A percentile compares a stretch with the other conserved stretches of the same genome.
These are phyloP conservation scores for Juglanconis sp. DNA, from an alignment of 2,329 filamentous ascomycete species.

Conservation along the genomic window DNA sequence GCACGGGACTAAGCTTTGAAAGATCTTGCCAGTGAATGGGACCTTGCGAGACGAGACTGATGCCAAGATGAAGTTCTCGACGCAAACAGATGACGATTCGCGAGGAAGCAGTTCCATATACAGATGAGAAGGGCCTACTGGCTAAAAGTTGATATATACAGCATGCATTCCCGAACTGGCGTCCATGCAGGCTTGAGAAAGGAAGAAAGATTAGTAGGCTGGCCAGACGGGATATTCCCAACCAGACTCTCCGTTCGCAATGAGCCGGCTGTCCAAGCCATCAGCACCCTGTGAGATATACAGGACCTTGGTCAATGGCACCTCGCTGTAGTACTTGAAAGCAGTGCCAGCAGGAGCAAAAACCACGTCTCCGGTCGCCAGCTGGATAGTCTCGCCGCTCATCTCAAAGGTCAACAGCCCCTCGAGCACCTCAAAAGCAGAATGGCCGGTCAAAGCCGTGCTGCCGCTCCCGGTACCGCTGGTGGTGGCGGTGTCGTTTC, in stretches of 20 bases:
- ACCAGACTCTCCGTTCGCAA: slow-evolving; percentile 3
- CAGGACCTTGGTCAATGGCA: slow-evolving; percentile 20
- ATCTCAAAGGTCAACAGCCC: slow-evolving; percentile 18
- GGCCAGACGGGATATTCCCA: slow-evolving; percentile 12
- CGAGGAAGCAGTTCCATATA: no score
- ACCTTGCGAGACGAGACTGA: no score
- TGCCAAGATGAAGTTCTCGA: no score
- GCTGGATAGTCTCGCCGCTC: slow-evolving; percentile 11
- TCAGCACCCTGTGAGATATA: slow-evolving; percentile 18
- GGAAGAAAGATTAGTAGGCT: background rate
- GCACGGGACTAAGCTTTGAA: slow-evolving; percentile 26
- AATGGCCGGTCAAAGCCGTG: slow-evolving; percentile 3
- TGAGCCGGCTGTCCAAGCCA: slow-evolving; percentile 18
- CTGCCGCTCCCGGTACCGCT: background rate
- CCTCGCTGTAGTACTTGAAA: slow-evolving; percentile 16
- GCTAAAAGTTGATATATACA: background rate
- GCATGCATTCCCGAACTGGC: background rate
- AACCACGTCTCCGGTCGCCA: slow-evolving; percentile 19
- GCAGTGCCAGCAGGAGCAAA: slow-evolving; percentile 15
- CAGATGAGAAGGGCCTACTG: background rate
- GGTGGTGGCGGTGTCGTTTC: background rate
- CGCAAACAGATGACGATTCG: no score
- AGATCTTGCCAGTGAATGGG: slow-evolving; percentile 3
- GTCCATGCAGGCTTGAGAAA: background rate
- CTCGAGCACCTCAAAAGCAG: slow-evolving; percentile 19